These are phyloP conservation scores for Botryotinia narcissicola DNA, from an alignment of 2,329 filamentous ascomycete genomes.

Conservation along the genomic window DNA sequence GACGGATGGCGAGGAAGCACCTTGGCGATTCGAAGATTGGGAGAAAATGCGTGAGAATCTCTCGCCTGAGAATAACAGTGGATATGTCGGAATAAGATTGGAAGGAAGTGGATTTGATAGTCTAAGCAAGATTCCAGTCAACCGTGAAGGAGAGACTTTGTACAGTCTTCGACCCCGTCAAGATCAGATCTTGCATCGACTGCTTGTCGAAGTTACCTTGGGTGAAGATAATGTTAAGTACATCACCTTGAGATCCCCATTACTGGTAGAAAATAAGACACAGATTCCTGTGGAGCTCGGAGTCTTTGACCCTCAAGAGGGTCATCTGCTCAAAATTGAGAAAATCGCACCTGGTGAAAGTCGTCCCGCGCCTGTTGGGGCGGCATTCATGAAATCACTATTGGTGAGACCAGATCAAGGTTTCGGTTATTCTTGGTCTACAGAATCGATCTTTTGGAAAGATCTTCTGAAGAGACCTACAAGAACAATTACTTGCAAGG, in stretches of 20 bases:
- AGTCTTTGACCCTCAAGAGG: constrained; percentile 82
- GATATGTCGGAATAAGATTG: constrained; percentile 76
- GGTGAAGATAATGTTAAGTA: constrained; percentile 97
- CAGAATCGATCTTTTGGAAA: constrained; percentile 86
- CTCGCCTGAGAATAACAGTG: constrained; percentile 75
- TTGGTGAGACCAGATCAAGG: constrained; percentile 90
- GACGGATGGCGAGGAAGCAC: constrained; percentile 83
- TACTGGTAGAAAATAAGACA: constrained; percentile 92
- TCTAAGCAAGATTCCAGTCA: constrained; percentile 83
- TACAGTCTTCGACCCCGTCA: constrained; percentile 88
- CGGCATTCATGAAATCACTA: constrained; percentile 83
- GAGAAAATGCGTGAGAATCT: constrained; percentile 94
- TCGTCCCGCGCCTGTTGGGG: constrained; percentile 86
- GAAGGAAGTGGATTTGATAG: constrained; percentile 94
- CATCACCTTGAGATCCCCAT: constrained; percentile 88
- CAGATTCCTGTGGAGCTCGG: constrained; percentile 94
- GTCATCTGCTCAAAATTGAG: constrained; percentile 93
- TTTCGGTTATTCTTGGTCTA: constrained; percentile 95
- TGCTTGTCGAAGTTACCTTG: constrained; percentile 87
- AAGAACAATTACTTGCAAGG: constrained; percentile 82
- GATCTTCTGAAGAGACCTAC: constrained; percentile 83
- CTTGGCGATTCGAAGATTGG: constrained; percentile 97
- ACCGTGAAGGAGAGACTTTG: constrained; percentile 88
- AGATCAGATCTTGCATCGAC: constrained; percentile 78
- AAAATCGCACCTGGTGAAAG: constrained; percentile 92